These are phyloP conservation scores for Xylariaceae sp. DNA, from an alignment of 2,329 filamentous ascomycete species.

Conservation along the genomic window DNA sequence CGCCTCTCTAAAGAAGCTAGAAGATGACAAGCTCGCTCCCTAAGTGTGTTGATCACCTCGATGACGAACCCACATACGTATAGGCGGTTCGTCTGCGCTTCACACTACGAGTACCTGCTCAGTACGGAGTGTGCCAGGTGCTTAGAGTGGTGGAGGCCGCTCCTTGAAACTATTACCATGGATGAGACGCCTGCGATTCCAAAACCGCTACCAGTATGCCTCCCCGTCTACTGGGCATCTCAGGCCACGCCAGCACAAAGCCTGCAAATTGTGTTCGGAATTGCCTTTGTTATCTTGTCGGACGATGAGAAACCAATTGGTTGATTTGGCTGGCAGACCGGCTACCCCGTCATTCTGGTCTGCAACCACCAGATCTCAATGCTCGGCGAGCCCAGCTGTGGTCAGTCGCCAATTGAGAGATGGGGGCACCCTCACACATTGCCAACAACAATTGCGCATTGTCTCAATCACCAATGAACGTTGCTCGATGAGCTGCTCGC, in stretches of 20 bases:
- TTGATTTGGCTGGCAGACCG: background rate
- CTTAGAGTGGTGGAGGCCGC: background rate
- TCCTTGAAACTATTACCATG: background rate
- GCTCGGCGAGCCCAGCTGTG: background rate
- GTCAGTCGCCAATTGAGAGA: background rate
- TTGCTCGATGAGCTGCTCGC: background rate
- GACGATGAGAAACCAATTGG: background rate
- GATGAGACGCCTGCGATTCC: background rate
- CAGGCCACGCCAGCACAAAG: background rate
- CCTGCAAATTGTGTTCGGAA: background rate
- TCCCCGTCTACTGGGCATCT: conserved; percentile 2
- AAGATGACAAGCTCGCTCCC: background rate
- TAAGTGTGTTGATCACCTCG: background rate
- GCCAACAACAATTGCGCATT: background rate
- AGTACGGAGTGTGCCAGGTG: background rate
- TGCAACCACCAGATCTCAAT: no score
- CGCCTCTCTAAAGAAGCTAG: background rate
- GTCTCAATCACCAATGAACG: background rate
- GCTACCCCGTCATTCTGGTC: no score
- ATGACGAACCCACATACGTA: background rate
- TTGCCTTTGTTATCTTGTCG: background rate
- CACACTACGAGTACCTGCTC: background rate
- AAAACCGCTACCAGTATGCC: background rate
- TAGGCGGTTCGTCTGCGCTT: background rate
- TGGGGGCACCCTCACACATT: background rate